Evolutionary conservation across 495 filamentous ascomycete genomes (phyloP), one percentile per base, ranked within the genome.

Genomic region (Penicillium cataractarum): DNA sequence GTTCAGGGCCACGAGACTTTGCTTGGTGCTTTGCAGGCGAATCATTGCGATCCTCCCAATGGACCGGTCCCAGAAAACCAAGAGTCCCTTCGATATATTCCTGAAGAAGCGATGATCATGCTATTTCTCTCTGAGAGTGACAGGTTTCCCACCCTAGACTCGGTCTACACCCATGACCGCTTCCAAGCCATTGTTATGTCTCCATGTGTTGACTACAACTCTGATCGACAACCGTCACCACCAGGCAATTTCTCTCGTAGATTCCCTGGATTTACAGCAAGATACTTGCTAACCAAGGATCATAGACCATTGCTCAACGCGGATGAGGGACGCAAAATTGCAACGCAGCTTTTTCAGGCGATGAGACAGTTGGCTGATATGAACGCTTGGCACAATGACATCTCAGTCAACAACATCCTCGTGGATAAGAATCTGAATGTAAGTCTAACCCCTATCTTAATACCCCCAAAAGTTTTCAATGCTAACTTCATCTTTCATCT

Each of bases 131-230:
- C 61, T 17, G 24, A 46, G 24, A 65, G 65, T 63, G 53, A 71
- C 17, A 61, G 67, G 12, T 76, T 76, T 35, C 73, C 69, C 0
- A 61, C n/a, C 0, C 48, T 76, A 7, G 58, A 74, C 57, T 68
- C 69, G 0, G 67, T 74, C n/a, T 74, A 75, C 48, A 52, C 60
- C 4, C 66, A 74, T 51, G 64, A 62, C 12, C n/a, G 58, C 13
- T 64, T 54, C 27, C 62, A 64, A 26, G 55, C 69, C 0, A 70
- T 69, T 24, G 58, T 75, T 6, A 74, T 74, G 71, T 55, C 56
- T 2, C 55, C 70, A 5, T 64, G 61, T 31, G 52, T 69, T 21
- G 70, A 72, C 51, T 52, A 59, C 39, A 49, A 35, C 44, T n/a
- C 48, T 7, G 64, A 64, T 3, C 46, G 65, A 33, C 35, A 57